Percentiles rank a stretch among this genome's conserved stretches.
These are phyloP conservation scores for Medicago lupulina DNA, from an alignment of 306 rosid species.

Conservation along the genomic window DNA sequence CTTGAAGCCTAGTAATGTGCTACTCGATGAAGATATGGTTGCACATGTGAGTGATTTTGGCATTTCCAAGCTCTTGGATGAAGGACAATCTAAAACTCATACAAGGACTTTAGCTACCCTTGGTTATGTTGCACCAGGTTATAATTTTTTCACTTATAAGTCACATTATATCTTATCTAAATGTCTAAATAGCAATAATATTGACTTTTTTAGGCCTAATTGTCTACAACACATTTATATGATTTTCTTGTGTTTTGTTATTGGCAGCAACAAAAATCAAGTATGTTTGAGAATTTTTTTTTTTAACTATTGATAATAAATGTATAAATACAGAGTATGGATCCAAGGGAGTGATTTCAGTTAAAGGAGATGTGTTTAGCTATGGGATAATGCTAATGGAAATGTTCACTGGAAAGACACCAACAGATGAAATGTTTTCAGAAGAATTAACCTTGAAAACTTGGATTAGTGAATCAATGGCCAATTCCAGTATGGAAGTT, in stretches of 20 bases:
- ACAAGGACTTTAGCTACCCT: conserved; percentile 39
- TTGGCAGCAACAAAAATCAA: no score
- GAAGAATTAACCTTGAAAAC: conserved; percentile 22
- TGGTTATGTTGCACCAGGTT: conserved; percentile 43
- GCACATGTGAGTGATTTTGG: conserved; percentile 41
- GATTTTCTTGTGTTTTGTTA: no score
- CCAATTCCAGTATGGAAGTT: conserved; percentile 31
- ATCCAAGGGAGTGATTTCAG: conserved; percentile 20
- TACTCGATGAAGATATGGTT: background rate
- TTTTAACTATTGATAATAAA: background rate
- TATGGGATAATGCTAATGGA: conserved; percentile 44
- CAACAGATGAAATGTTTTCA: conserved; percentile 41
- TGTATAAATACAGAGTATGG: conserved; percentile 38
- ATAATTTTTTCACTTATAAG: background rate
- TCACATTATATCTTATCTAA: no score
- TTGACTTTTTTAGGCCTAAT: no score
- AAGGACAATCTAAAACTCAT: conserved; percentile 28
- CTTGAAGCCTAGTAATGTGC: conserved; percentile 15
- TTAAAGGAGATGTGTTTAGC: conserved; percentile 44
- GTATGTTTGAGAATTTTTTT: background rate
- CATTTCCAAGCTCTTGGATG: conserved; percentile 40
- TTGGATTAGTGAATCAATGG: conserved; percentile 30
- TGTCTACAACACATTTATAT: no score
- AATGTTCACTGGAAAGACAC: conserved; percentile 36
- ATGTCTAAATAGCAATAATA: no score